These are phyloP conservation scores for Podila horticola DNA, from an alignment of 192 early-diverging fungal genomes.

Conservation along the genomic window DNA sequence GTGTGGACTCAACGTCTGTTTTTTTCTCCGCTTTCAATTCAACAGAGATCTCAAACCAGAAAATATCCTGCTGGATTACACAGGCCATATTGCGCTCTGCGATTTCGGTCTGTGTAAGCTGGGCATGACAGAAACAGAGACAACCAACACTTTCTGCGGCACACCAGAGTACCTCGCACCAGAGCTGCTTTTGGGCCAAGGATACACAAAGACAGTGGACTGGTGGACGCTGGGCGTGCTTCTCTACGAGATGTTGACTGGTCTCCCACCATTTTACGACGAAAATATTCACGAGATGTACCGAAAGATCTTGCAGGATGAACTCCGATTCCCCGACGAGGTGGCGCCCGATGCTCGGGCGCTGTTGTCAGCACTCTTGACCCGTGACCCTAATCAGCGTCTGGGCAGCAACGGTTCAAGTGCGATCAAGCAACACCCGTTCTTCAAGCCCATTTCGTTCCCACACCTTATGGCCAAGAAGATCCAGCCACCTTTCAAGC, in stretches of 20 bases:
- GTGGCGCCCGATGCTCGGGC: slow-evolving; percentile 72
- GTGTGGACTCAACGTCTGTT: slow-evolving; percentile 17
- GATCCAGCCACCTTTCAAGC: slow-evolving; percentile 93
- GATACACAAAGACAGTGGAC: slow-evolving; percentile 94
- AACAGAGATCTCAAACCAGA: slow-evolving; percentile 96
- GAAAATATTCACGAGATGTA: slow-evolving; percentile 97
- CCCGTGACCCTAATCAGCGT: slow-evolving; percentile 82
- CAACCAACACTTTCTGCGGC: slow-evolving; percentile 95
- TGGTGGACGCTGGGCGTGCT: slow-evolving; percentile 98
- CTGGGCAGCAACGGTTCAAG: slow-evolving; percentile 88
- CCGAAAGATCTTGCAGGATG: slow-evolving; percentile 92
- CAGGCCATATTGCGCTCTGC: slow-evolving; percentile 93
- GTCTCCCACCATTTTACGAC: slow-evolving; percentile 93
- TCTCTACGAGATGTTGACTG: slow-evolving; percentile 91
- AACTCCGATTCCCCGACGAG: slow-evolving; percentile 83
- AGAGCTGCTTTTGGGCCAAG: slow-evolving; percentile 86
- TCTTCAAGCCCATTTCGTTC: slow-evolving; percentile 95
- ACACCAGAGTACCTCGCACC: slow-evolving; percentile 99
- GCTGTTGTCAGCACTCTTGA: slow-evolving; percentile 77
- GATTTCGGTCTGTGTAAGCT: slow-evolving; percentile 96
- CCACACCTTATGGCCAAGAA: slow-evolving; percentile 88
- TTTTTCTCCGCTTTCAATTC: slow-evolving; percentile 59
- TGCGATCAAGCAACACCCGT: slow-evolving; percentile 94
- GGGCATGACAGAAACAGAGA: slow-evolving; percentile 93
- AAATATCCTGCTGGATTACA: slow-evolving; percentile 94